Evolutionary conservation across 257 asterid genomes (phyloP), one percentile per base, ranked within the genome.

Genomic region (Lantana camara): DNA sequence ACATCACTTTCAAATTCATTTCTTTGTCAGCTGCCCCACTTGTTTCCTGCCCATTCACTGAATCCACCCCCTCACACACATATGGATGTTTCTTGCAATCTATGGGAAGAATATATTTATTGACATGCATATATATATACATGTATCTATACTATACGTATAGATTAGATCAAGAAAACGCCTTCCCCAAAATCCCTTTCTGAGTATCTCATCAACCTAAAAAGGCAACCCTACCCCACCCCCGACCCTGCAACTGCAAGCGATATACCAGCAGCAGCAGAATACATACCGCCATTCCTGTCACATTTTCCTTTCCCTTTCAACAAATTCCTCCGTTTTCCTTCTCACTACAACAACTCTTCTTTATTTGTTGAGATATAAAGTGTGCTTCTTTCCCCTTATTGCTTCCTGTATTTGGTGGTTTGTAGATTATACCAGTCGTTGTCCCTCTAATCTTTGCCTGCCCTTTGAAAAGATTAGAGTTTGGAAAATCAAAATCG

Each of bases 41-140:
- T 77, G 79, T 69, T 15, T 53, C 30, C 30, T 38, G 45, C 68
- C 29, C 77, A 69, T 77, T 65, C 82, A 77, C 45, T 77, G 82
- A 77, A 77, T 69, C 69, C 76, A 16, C 75, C 82, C 51, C 17
- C 19, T 42, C 34, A 14, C 44, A 23, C 38, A 21, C 32, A n/a
- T 15, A 8, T 20, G 19, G 46, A 35, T 1, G 17, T 32, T 66
- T 54, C 9, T 55, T 48, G 44, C 45, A 32, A 19, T 53, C 70
- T 41, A 53, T 23, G 50, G 4, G 5, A 19, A 21, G 16, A 19
- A 52, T 54, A 14, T 30, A 58, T 27, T 17, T 19, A 14, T 10
- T 24, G 16, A 9, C 22, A n/a, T n/a, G n/a, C n/a, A n/a, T n/a
- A 47, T 50, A 8, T 41, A 10, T 32, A 27, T 42, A 0, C 17